Evolutionary conservation across 2,329 filamentous ascomycete species (phyloP).

Genomic region (Colletotrichum noveboracense): DNA sequence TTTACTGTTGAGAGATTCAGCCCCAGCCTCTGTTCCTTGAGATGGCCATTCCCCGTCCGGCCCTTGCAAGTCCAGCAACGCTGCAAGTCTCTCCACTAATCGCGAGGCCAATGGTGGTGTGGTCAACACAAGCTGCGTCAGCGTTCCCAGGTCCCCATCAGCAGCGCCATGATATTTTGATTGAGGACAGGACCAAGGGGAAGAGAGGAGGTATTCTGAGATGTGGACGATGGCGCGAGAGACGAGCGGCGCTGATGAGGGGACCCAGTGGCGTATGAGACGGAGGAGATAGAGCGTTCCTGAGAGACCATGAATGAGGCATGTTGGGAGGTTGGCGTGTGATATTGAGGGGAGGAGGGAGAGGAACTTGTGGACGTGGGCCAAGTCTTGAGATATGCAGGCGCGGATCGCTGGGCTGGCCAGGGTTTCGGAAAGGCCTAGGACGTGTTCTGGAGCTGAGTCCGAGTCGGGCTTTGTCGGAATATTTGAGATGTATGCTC

Average conservation of each 20-base stretch:
- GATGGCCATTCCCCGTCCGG: slow-evolving; percentile 69
- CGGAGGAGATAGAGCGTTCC: slow-evolving; percentile 73
- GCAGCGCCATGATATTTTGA: slow-evolving; percentile 59
- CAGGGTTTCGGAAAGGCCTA: slow-evolving; percentile 55
- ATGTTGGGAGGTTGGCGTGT: slow-evolving; percentile 47
- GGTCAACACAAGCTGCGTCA: slow-evolving; percentile 71
- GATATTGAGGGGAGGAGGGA: slow-evolving; percentile 38
- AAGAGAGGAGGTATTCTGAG: slow-evolving; percentile 60
- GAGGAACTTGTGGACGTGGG: slow-evolving; percentile 45
- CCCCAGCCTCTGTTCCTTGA: slow-evolving; percentile 56
- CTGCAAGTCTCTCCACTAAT: slow-evolving; percentile 57
- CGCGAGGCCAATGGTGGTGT: slow-evolving; percentile 58
- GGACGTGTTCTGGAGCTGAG: slow-evolving; percentile 28
- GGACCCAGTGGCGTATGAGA: slow-evolving; percentile 63
- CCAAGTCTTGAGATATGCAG: slow-evolving; percentile 42
- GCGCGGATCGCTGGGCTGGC: slow-evolving; percentile 50
- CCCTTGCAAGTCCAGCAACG: slow-evolving; percentile 64
- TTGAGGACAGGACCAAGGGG: neutral
- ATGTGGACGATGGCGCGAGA: slow-evolving; percentile 62
- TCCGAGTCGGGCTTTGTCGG: neutral
- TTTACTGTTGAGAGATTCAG: slow-evolving; percentile 54
- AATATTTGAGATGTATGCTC: slow-evolving; percentile 48
- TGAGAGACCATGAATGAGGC: slow-evolving; percentile 71
- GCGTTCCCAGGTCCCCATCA: slow-evolving; percentile 72
- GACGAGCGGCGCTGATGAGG: slow-evolving; percentile 50